A percentile compares a stretch with the other conserved stretches of the same genome.
Conservation (phyloP, 108 stramenopile genomes). For the Fragilaria crotonensis region DNA sequence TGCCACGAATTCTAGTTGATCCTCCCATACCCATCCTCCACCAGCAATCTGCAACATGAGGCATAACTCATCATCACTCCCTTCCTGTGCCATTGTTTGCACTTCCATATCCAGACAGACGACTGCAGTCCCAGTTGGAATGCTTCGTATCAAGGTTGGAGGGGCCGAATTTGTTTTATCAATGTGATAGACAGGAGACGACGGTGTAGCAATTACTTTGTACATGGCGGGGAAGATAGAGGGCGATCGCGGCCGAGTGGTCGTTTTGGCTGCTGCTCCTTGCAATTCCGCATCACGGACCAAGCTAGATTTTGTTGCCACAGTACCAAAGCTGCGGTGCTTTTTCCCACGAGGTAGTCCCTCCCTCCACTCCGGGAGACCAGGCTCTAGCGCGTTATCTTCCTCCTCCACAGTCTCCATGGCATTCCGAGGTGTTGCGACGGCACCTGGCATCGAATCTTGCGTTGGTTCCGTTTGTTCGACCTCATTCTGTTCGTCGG, state of each 20-base stretch:
- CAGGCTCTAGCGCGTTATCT: not conserved
- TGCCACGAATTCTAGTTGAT: not conserved
- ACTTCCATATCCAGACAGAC: conserved; percentile 1
- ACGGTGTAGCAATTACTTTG: not conserved
- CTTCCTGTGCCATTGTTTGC: not conserved
- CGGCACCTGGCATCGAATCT: too few species aligned
- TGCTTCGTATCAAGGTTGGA: not conserved
- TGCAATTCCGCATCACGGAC: not conserved
- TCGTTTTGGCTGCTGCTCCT: not conserved
- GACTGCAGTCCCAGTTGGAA: conserved; percentile 1
- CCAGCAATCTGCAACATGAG: conserved; percentile 2
- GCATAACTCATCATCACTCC: not conserved
- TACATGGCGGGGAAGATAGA: conserved; percentile 2
- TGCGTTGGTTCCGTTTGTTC: not conserved
- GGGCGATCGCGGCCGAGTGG: too few species aligned
- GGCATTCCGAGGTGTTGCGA: too few species aligned
- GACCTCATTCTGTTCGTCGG: not conserved
- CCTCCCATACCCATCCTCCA: conserved; percentile 5
- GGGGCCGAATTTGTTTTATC: not conserved
- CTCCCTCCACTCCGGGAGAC: not conserved
- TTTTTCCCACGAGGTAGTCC: not conserved
- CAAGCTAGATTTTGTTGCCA: not conserved
- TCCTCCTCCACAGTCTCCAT: too few species aligned
- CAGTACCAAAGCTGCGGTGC: not conserved
- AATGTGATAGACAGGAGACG: not conserved